Percentiles rank a stretch among this genome's conserved stretches.
Conservation (phyloP, 805 yeast genomes). For the Kluyveromyces starmeri region DNA sequence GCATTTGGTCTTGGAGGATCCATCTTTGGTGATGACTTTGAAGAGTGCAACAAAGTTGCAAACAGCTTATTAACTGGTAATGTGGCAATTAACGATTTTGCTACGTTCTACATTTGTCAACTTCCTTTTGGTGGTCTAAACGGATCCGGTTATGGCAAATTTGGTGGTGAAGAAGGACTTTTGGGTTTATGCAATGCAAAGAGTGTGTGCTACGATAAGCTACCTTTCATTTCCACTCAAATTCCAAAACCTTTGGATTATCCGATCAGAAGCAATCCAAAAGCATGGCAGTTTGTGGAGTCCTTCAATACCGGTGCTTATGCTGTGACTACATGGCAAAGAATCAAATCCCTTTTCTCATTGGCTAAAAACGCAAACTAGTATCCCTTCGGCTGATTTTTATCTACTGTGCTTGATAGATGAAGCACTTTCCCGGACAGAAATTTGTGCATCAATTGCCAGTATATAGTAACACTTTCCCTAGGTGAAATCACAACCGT, state of each 20-base stretch:
- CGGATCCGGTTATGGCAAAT: slow-evolving; percentile 94
- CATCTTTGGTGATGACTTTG: slow-evolving; percentile 63
- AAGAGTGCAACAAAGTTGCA: slow-evolving; percentile 54
- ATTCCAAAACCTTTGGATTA: slow-evolving; percentile 89
- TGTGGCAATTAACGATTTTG: slow-evolving; percentile 96
- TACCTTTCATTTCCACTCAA: slow-evolving; percentile 66
- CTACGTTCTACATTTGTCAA: slow-evolving; percentile 91
- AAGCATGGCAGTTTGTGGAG: slow-evolving; percentile 83
- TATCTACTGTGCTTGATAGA: no score
- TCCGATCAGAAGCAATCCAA: slow-evolving; percentile 72
- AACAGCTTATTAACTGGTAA: slow-evolving; percentile 69
- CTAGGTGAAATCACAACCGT: no score
- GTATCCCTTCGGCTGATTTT: no score
- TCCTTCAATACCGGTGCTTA: slow-evolving; percentile 81
- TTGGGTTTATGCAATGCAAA: slow-evolving; percentile 83
- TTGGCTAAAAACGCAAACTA: slow-evolving; percentile 38
- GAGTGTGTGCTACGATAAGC: slow-evolving; percentile 76
- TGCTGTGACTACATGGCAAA: slow-evolving; percentile 63
- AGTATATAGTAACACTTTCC: no score
- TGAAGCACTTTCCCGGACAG: no score
- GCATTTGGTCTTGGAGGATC: slow-evolving; percentile 90
- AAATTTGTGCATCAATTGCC: no score
- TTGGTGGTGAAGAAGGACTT: slow-evolving; percentile 96
- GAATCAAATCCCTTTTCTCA: slow-evolving; percentile 44
- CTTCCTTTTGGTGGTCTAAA: slow-evolving; percentile 93